Conservation (phyloP, 208 protist genomes). For the Leishmania amazonensis region DNA sequence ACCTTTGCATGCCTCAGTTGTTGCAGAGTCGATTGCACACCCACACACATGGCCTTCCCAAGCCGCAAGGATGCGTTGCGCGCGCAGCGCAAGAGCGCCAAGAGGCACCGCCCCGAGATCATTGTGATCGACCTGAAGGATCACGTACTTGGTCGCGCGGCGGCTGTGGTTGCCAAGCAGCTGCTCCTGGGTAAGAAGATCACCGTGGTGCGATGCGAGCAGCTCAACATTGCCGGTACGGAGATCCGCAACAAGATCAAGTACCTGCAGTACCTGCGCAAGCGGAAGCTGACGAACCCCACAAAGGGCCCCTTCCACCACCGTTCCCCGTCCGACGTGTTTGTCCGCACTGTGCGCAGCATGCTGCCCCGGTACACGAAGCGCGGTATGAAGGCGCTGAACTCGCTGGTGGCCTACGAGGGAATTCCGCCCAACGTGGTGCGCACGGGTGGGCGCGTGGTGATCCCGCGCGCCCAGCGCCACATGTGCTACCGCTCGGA, state of each 20-base stretch:
- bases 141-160: conserved; percentile 98
- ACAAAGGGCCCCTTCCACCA: conserved; percentile 97
- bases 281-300: conserved; percentile 98
- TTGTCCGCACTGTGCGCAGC: conserved; percentile 95
- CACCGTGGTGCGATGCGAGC: conserved; percentile 97
- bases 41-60: conserved; percentile 8
- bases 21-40: not conserved
- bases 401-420: conserved; percentile 82
- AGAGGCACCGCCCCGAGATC: conserved; percentile 85
- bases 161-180: conserved; percentile 98
- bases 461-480: conserved; percentile 80
- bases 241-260: conserved; percentile 98
- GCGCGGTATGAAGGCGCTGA: conserved; percentile 78
- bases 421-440: conserved; percentile 76
- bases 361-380: conserved; percentile 97
- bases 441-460: conserved; percentile 61
- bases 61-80: conserved; percentile 66
- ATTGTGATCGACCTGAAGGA: conserved; percentile 97
- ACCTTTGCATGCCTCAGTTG: not conserved
- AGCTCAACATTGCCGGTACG: conserved; percentile 95
- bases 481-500: conserved; percentile 75
- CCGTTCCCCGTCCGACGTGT: conserved; percentile 97
- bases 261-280: conserved; percentile 94
- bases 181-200: conserved; percentile 97
- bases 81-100: conserved; percentile 70